Conservation (phyloP, 2,329 filamentous ascomycete genomes). For the Fusarium sp. region DNA sequence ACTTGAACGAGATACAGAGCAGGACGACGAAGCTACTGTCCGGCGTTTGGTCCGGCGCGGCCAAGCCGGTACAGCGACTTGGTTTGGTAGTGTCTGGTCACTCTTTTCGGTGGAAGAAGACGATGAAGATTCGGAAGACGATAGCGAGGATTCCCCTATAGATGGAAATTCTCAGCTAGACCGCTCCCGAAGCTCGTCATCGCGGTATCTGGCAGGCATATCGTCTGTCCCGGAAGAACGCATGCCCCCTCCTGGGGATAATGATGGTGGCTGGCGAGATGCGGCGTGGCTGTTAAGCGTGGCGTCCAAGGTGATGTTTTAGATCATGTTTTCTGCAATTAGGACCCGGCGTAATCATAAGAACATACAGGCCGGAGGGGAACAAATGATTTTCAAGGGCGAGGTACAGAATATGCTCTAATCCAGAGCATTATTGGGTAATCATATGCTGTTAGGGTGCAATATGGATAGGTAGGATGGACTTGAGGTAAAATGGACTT, state of each 20-base stretch:
- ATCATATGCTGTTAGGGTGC: conserved; percentile 12
- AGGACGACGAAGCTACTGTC: conserved; percentile 66
- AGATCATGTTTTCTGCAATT: conserved; percentile 29
- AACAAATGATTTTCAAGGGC: neutral
- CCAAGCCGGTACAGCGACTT: conserved; percentile 61
- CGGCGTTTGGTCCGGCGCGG: conserved; percentile 63
- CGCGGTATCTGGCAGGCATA: conserved; percentile 53
- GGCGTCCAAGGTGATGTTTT: conserved; percentile 67
- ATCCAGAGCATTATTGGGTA: conserved; percentile 20
- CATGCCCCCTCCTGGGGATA: conserved; percentile 58
- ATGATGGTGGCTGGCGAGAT: conserved; percentile 70
- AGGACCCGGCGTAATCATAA: conserved; percentile 12
- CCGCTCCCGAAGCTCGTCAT: conserved; percentile 47
- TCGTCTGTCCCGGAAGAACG: conserved; percentile 54
- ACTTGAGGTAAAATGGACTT: neutral
- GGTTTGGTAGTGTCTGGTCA: conserved; percentile 68
- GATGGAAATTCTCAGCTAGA: conserved; percentile 43
- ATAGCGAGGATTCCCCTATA: conserved; percentile 48
- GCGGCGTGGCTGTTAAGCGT: conserved; percentile 73
- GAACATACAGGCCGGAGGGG: conserved; percentile 6
- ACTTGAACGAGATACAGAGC: conserved; percentile 58
- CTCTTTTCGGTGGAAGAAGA: conserved; percentile 69
- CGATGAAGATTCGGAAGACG: conserved; percentile 58
- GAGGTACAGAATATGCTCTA: neutral
- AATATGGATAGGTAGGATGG: neutral